Conservation (phyloP, 768 basidiomycete species). For the Boletus insuetus region DNA sequence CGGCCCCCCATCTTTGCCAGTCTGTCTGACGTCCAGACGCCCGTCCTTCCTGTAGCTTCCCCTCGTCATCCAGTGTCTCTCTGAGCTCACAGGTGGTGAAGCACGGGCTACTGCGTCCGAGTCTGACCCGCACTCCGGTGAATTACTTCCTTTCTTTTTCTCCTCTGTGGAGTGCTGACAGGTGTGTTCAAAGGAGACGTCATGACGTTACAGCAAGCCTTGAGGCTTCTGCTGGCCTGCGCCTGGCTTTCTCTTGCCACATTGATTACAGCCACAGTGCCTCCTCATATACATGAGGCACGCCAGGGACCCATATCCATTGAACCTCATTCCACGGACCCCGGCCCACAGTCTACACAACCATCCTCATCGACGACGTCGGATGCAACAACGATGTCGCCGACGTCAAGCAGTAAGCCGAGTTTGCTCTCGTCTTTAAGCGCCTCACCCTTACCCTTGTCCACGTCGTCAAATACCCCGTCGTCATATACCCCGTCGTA, state of each 20-base stretch:
- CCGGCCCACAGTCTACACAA: constrained; percentile 7
- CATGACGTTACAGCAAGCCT: constrained; percentile 13
- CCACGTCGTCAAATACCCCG: background rate
- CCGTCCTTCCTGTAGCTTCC: background rate
- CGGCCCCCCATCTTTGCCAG: background rate
- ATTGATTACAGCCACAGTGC: constrained; percentile 13
- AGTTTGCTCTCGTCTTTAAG: constrained; percentile 1
- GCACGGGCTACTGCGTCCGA: background rate
- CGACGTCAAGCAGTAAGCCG: constrained; percentile 16
- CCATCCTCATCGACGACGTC: background rate
- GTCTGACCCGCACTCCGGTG: background rate
- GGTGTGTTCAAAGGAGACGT: background rate
- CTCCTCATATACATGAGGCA: constrained; percentile 17
- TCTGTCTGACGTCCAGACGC: background rate
- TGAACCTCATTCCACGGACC: background rate
- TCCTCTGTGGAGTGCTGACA: background rate
- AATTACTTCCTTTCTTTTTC: background rate
- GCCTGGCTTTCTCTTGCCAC: constrained; percentile 10
- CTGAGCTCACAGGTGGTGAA: background rate
- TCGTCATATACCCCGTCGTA: background rate
- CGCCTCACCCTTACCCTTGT: constrained; percentile 1
- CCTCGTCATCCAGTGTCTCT: background rate
- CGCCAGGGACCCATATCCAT: constrained; percentile 15
- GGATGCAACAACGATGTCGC: constrained; percentile 9
- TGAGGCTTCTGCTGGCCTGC: background rate